A percentile compares a stretch with the other conserved stretches of the same genome.
Evolutionary conservation across 805 yeast genomes (phyloP).

Genomic region (Candida koratica): DNA sequence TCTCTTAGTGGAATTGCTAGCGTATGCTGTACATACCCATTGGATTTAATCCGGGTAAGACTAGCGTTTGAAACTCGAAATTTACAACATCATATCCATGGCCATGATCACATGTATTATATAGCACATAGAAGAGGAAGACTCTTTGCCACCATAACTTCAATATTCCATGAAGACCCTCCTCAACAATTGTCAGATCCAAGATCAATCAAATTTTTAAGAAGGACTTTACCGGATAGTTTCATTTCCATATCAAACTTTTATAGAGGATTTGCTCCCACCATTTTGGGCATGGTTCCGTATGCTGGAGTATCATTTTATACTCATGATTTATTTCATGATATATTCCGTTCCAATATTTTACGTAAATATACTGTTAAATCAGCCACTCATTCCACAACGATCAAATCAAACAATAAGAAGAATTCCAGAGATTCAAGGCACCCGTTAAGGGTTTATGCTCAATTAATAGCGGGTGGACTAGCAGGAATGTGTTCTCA

Average conservation of each 20-base stretch:
- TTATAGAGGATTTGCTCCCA: conserved; percentile 92
- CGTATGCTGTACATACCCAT: conserved; percentile 86
- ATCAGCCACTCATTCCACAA: conserved; percentile 6
- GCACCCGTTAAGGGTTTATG: conserved; percentile 79
- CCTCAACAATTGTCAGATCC: conserved; percentile 34
- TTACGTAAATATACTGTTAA: conserved; percentile 53
- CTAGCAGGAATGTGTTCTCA: conserved; percentile 93
- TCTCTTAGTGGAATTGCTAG: conserved; percentile 84
- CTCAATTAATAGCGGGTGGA: conserved; percentile 92
- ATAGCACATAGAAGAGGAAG: conserved; percentile 29
- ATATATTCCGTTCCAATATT: conserved; percentile 62
- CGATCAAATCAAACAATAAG: conserved; percentile 19
- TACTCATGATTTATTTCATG: conserved; percentile 90
- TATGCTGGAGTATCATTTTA: conserved; percentile 97
- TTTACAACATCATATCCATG: conserved; percentile 22
- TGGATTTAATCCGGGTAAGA: conserved; percentile 86
- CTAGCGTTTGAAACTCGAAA: conserved; percentile 79
- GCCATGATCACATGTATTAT: conserved; percentile 22
- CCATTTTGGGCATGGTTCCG: conserved; percentile 93
- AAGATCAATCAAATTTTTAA: conserved; percentile 32
- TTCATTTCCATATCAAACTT: conserved; percentile 56
- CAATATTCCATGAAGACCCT: conserved; percentile 35
- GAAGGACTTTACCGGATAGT: conserved; percentile 29
- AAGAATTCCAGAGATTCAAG: conserved; percentile 42
- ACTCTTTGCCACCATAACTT: conserved; percentile 27